Evolutionary conservation across 2,329 filamentous ascomycete species (phyloP), one percentile per base, ranked within the genome.

Genomic region (Clarireedia paspali): DNA sequence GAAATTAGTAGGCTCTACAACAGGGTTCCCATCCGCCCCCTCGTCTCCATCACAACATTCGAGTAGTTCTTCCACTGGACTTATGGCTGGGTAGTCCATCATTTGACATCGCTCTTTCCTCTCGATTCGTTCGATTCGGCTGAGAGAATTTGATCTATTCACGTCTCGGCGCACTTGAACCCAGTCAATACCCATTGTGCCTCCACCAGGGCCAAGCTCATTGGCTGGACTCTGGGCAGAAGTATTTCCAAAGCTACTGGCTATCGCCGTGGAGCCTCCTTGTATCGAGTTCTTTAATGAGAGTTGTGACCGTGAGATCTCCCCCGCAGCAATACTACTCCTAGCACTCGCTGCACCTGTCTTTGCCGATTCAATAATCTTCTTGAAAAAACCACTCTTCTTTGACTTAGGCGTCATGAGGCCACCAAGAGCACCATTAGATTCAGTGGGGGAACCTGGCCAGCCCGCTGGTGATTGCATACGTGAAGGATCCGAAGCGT

Each of bases 131-230:
- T 99, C 94, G 62, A 92, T 94, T 59, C 85, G 86, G 71, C 91
- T 96, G 39, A 96, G 77, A 0, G 92, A 94, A 67, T 96, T 97
- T 3, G 92, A 95, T 38, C 94, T 83, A 70, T 99, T 97, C 47
- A 99, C 87, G 71, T 99, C 95, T 47, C 94, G 84, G 38, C 94
- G 87, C 23, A 97, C 91, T 70, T 97, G 91, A n/a, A 99, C 91
- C 91, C 94, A 99, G 69, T 97, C 92, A 14, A 88, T 80, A 1
- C 77, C 75, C 26, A 69, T 63, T 30, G 60, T 68, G 56, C 71
- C 75, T 64, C 73, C 69, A 39, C 75, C 79, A 6, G 87, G 71
- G 2, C 87, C 89, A 79, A 87, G 87, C 17, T 95, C 90, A 55
- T 81, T 79, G 14, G 83, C 80, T 4, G 79, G 73, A 59, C 83